Conservation (phyloP, 2,329 filamentous ascomycete species). For the Cladosporium halotolerans region DNA sequence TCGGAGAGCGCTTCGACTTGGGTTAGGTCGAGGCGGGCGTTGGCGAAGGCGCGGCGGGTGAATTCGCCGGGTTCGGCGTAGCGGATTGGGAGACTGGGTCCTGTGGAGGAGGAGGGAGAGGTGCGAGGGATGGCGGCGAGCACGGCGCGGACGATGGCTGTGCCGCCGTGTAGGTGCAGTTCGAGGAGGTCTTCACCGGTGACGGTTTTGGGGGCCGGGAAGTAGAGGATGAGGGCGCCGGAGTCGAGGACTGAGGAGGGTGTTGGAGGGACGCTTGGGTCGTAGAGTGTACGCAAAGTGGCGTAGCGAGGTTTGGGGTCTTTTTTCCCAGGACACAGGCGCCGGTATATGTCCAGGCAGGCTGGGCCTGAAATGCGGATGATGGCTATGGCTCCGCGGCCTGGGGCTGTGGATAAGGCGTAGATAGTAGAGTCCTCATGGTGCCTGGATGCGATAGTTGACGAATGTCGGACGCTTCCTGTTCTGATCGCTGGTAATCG, state of each 20-base stretch:
- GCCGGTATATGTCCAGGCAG: constrained; percentile 61
- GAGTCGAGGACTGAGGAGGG: constrained; percentile 59
- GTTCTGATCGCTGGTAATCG: neutral
- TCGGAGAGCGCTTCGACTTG: constrained; percentile 66
- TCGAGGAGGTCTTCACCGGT: constrained; percentile 93
- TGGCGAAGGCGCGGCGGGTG: constrained; percentile 84
- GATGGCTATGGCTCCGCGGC: constrained; percentile 83
- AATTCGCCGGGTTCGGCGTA: constrained; percentile 96
- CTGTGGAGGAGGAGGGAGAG: constrained; percentile 6
- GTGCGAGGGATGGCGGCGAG: constrained; percentile 58
- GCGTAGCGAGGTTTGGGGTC: constrained; percentile 59
- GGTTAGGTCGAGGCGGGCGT: constrained; percentile 75
- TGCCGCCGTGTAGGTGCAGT: constrained; percentile 87
- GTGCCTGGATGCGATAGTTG: neutral
- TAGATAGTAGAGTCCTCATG: constrained; percentile 62
- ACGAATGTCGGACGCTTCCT: neutral
- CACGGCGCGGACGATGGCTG: constrained; percentile 81
- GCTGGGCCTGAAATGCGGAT: constrained; percentile 78
- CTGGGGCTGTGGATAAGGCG: constrained; percentile 79
- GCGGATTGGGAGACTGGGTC: constrained; percentile 47
- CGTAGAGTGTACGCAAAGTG: constrained; percentile 65
- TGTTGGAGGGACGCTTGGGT: constrained; percentile 41
- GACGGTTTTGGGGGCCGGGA: constrained; percentile 72
- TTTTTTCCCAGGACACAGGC: constrained; percentile 51
- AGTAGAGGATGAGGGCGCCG: constrained; percentile 73